These are phyloP conservation scores for Mycena haematopus DNA, from an alignment of 768 basidiomycete species.

Conservation along the genomic window DNA sequence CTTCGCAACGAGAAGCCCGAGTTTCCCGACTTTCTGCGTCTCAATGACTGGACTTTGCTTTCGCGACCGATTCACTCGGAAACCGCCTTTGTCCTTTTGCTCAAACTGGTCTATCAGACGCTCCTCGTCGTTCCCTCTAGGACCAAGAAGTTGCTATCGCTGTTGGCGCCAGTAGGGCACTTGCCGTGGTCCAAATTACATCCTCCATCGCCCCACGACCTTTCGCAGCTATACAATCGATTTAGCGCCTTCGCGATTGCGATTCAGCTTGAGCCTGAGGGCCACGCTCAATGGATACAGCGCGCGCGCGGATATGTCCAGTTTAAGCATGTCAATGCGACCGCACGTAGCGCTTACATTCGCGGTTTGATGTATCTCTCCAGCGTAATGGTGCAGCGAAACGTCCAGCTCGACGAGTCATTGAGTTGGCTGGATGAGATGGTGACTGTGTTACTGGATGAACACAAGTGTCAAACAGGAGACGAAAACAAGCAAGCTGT, in stretches of 20 bases:
- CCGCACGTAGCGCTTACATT: slow-evolving; percentile 73
- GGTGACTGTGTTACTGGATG: slow-evolving; percentile 56
- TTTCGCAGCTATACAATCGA: slow-evolving; percentile 85
- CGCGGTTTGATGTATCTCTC: slow-evolving; percentile 77
- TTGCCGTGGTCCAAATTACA: slow-evolving; percentile 64
- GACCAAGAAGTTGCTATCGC: slow-evolving; percentile 71
- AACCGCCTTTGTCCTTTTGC: slow-evolving; percentile 77
- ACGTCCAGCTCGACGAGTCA: slow-evolving; percentile 56
- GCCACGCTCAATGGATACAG: slow-evolving; percentile 59
- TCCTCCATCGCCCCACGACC: slow-evolving; percentile 58
- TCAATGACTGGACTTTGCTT: slow-evolving; percentile 60
- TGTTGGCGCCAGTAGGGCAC: slow-evolving; percentile 74
- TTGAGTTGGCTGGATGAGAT: slow-evolving; percentile 73
- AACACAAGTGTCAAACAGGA: slow-evolving; percentile 49
- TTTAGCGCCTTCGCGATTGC: slow-evolving; percentile 75
- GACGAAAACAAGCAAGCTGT: slow-evolving; percentile 32
- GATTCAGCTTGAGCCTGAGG: slow-evolving; percentile 64
- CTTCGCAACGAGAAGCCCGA: slow-evolving; percentile 65
- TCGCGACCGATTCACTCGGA: slow-evolving; percentile 59
- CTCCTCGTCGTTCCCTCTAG: slow-evolving; percentile 45
- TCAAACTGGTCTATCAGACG: slow-evolving; percentile 77
- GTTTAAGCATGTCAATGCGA: slow-evolving; percentile 68
- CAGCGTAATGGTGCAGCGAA: slow-evolving; percentile 62
- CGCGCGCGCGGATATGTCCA: slow-evolving; percentile 70
- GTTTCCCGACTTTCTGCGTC: slow-evolving; percentile 74